Conservation (phyloP, 2,329 filamentous ascomycete genomes). For the Pseudogymnoascus sp. region DNA sequence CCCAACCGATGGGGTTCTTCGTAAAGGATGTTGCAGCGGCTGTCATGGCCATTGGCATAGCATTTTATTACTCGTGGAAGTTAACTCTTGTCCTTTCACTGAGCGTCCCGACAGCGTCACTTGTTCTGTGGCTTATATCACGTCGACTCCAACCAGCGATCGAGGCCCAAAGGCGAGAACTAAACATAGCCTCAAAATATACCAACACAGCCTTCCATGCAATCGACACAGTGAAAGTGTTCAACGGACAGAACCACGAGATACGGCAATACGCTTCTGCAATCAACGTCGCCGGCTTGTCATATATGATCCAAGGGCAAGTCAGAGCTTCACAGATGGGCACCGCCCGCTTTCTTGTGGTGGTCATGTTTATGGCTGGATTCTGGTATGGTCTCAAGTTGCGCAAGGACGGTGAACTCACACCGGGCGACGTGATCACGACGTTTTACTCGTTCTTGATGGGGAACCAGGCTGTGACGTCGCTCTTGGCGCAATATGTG, state of each 20-base stretch:
- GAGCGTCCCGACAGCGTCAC: conserved; percentile 61
- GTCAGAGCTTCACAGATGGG: conserved; percentile 67
- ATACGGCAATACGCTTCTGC: conserved; percentile 55
- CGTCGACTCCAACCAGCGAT: conserved; percentile 58
- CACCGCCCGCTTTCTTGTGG: conserved; percentile 66
- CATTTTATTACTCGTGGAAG: conserved; percentile 76
- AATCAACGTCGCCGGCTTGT: conserved; percentile 51
- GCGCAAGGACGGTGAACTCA: conserved; percentile 47
- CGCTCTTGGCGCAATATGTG: conserved; percentile 69
- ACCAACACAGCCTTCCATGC: conserved; percentile 62
- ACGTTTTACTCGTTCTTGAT: conserved; percentile 79
- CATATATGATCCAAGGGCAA: conserved; percentile 63
- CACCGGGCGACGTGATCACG: conserved; percentile 65
- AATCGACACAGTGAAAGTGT: conserved; percentile 83
- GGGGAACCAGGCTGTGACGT: conserved; percentile 68
- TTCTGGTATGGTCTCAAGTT: conserved; percentile 82
- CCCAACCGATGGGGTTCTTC: conserved; percentile 69
- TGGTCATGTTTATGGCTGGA: conserved; percentile 76
- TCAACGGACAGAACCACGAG: conserved; percentile 70
- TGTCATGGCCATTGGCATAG: conserved; percentile 60
- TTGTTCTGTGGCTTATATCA: conserved; percentile 55
- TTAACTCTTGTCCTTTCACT: conserved; percentile 74
- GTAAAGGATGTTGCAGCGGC: conserved; percentile 60
- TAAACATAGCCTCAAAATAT: conserved; percentile 66
- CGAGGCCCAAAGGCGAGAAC: conserved; percentile 59